Evolutionary conservation across 371 early-diverging fungal species (phyloP), one percentile per base, ranked within the genome.

Genomic region (Zychaea mexicana): DNA sequence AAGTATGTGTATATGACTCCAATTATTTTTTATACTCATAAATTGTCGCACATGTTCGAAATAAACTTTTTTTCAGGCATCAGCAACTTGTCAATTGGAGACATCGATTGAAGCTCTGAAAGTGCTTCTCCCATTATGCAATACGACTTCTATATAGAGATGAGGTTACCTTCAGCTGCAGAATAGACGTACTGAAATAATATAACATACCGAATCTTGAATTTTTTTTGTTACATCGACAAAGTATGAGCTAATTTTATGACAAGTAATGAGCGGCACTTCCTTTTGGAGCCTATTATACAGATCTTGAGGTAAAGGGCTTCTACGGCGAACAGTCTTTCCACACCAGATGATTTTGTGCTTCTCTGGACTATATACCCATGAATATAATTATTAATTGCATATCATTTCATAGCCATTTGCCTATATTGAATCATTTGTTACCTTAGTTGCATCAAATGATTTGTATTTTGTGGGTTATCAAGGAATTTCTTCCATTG

Each of bases 241-340:
- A 66, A 66, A 58, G 42, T 60, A 64, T 57, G 66, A 56, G 70
- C 38, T 62, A 54, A 66, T 66, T 63, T 58, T 60, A 59, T 70
- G 70, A 32, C 49, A 58, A 57, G 60, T 55, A 52, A 69, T 62
- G 53, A 52, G 59, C 13, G 62, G 56, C 31, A 64, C 46, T 65
- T 69, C 39, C 54, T 65, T 54, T 49, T 70, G 65, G 49, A 70
- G 64, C 60, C 61, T 70, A 52, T 52, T 47, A 66, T 64, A 70
- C 36, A 66, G 61, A 17, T 60, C 64, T 56, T 49, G 42, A 52
- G 52, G 52, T 52, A 52, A 52, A 2, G 27, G 2, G 19, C 24
- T 28, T 52, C 52, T 52, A 52, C 52, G 52, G 13, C 52, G 52
- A 3, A 52, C 52, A 27, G 6, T 24, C 52, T 6, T 52, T 28